A percentile compares a stretch with the other conserved stretches of the same genome.
Evolutionary conservation across 78 protist species (phyloP).

Genomic region (Andalucia godoyi): DNA sequence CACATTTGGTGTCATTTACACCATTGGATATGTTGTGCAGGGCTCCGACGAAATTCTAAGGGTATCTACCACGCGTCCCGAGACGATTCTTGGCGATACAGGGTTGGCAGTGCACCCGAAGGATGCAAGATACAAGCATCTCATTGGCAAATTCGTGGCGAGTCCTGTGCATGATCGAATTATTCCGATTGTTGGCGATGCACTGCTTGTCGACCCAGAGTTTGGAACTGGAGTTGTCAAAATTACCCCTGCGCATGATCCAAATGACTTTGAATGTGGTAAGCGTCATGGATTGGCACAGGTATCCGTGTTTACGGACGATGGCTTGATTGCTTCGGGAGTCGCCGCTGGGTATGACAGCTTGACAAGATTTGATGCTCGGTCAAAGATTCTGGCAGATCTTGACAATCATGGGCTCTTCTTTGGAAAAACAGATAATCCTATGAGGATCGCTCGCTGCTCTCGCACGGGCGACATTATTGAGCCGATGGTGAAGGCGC

Average conservation of each 20-base stretch:
- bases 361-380: not conserved
- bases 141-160: slow-evolving; percentile 4
- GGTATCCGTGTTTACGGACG: no score
- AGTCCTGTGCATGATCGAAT: no score
- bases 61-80: slow-evolving; percentile 78
- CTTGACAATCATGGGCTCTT: not conserved
- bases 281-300: slow-evolving; percentile 17
- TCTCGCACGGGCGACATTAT: slow-evolving; percentile 30
- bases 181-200: slow-evolving; percentile 34
- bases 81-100: slow-evolving; percentile 89
- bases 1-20: slow-evolving; percentile 37
- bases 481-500: slow-evolving; percentile 37
- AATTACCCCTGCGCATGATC: slow-evolving; percentile 59
- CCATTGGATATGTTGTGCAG: slow-evolving; percentile 1
- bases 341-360: no score
- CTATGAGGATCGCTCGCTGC: slow-evolving; percentile 14
- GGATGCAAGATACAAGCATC: slow-evolving; percentile 44
- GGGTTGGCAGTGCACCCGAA: slow-evolving; percentile 79
- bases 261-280: slow-evolving; percentile 39
- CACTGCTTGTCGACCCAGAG: slow-evolving; percentile 23
- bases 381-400: not conserved
- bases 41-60: not conserved
- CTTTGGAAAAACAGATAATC: not conserved
- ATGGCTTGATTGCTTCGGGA: no score
- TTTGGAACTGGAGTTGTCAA: slow-evolving; percentile 67